Evolutionary conservation across 169 alveolate species (phyloP).

Genomic region (Miamiensis avidus): DNA sequence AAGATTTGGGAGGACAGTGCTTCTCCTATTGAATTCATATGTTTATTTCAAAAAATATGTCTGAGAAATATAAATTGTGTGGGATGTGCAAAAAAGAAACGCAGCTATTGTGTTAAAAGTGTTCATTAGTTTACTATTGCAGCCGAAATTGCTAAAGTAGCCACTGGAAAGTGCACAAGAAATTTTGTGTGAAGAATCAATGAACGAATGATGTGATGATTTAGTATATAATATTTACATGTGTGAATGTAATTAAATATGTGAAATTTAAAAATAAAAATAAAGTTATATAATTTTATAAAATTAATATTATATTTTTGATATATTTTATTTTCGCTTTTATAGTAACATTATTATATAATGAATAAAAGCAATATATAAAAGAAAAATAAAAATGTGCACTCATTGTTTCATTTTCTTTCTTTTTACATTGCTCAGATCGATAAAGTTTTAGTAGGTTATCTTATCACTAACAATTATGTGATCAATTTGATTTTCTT

Average conservation of each 20-base stretch:
- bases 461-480: too few species aligned
- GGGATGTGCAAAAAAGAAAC: constrained; percentile 8
- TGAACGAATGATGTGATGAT: neutral
- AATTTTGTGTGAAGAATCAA: neutral
- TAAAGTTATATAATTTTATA: too few species aligned
- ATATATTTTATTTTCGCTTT: neutral
- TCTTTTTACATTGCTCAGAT: too few species aligned
- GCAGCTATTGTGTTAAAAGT: neutral
- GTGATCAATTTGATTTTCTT: too few species aligned
- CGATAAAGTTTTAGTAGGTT: too few species aligned
- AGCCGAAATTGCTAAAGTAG: neutral
- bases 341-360: neutral
- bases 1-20: constrained; percentile 7
- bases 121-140: constrained; percentile 10
- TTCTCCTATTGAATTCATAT: neutral
- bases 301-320: too few species aligned
- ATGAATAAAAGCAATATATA: too few species aligned
- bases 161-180: neutral
- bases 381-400: too few species aligned
- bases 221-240: too few species aligned
- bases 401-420: too few species aligned
- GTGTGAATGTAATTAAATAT: too few species aligned
- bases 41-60: constrained; percentile 1
- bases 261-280: too few species aligned
- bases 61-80: neutral